Conservation (phyloP, 371 early-diverging fungal genomes). For the Rhizopus delemar region DNA sequence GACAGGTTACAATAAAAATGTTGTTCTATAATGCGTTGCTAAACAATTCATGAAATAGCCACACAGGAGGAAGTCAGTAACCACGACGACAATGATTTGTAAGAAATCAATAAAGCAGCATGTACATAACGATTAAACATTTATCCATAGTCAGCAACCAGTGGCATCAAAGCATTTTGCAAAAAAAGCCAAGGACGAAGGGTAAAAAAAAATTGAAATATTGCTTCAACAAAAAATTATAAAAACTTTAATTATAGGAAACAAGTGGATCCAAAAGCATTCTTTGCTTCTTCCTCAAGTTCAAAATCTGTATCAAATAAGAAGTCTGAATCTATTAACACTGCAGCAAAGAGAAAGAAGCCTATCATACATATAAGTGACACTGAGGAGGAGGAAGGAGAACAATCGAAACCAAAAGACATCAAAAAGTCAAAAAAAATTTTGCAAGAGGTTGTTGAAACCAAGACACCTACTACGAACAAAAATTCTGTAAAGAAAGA, state of each 20-base stretch:
- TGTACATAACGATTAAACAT: neutral
- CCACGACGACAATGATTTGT: neutral
- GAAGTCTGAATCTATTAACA: too few relatives aligned
- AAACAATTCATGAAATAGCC: too few relatives aligned
- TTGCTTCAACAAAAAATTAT: neutral
- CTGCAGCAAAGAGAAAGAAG: too few relatives aligned
- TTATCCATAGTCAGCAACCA: neutral
- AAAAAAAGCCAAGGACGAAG: neutral
- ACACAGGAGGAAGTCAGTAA: too few relatives aligned
- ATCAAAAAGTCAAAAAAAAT: conserved; percentile 9
- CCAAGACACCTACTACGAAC: neutral
- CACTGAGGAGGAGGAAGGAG: neutral
- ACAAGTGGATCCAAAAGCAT: neutral
- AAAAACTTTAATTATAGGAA: neutral
- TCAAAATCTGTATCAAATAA: too few relatives aligned
- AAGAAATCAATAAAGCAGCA: neutral
- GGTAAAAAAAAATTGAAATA: neutral
- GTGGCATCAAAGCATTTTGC: neutral
- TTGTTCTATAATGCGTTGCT: too few relatives aligned
- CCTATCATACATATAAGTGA: too few relatives aligned
- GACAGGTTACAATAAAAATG: too few relatives aligned
- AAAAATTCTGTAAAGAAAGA: neutral
- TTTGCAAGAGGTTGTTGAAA: too few relatives aligned
- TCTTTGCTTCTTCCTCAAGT: neutral
- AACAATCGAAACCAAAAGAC: conserved; percentile 7